phyloP scores from a whole-genome alignment of 208 protist species.

The Ichthyophonus hoferi region DNA sequence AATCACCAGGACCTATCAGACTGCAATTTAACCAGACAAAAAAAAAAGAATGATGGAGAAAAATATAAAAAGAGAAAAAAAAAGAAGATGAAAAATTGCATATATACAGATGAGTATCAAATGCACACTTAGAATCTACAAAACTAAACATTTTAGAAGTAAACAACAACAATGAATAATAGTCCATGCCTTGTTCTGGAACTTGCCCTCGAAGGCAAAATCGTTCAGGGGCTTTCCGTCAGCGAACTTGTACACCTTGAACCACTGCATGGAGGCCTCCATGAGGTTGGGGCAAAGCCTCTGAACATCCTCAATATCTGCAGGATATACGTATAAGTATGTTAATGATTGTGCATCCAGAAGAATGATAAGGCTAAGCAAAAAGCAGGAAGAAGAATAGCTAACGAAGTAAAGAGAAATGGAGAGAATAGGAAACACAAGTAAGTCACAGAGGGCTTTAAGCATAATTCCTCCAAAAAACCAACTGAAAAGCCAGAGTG shows the following conservation, averaged over 20 bases:
- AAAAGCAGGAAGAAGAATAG: background rate
- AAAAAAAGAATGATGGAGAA: too few relatives aligned
- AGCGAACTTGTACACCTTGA: conserved; percentile 67
- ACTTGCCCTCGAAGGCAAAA: conserved; percentile 66
- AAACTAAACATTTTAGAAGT: background rate
- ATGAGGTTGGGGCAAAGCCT: conserved; percentile 55
- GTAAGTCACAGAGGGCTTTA: too few relatives aligned
- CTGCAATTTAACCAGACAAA: background rate
- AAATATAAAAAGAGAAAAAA: conserved; percentile 13
- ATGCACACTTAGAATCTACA: background rate
- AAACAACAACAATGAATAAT: background rate
- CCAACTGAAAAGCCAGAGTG: too few relatives aligned
- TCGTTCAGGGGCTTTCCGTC: conserved; percentile 65
- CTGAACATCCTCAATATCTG: conserved; percentile 64
- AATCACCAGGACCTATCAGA: too few relatives aligned
- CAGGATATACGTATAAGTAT: background rate
- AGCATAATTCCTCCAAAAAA: too few relatives aligned
- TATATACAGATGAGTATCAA: background rate
- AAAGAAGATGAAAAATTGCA: too few relatives aligned
- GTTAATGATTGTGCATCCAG: background rate
- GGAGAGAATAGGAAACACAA: too few relatives aligned
- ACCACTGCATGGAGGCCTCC: conserved; percentile 61
- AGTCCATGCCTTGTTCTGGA: conserved; percentile 48
- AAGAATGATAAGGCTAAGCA: background rate
- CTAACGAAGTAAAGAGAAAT: background rate